Conservation (phyloP, 768 basidiomycete species). For the Pisolithus microcarpus region DNA sequence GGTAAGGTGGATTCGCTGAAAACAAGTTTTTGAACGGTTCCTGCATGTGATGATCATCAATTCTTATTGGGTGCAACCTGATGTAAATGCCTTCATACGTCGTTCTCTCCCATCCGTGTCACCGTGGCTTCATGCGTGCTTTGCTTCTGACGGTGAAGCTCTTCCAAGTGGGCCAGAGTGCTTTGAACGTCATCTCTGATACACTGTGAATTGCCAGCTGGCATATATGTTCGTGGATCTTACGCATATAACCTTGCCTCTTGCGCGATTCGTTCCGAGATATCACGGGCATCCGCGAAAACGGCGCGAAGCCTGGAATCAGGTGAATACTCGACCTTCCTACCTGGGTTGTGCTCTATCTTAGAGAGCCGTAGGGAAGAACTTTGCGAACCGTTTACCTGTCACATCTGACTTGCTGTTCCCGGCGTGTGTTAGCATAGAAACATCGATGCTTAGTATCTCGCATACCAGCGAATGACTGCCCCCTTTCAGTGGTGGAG, state of each 20-base stretch:
- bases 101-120: conserved; percentile 6
- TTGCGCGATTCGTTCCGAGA: conserved; percentile 5
- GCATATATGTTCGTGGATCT: conserved; percentile 3
- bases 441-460: too few relatives aligned
- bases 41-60: conserved; percentile 10
- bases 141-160: conserved; percentile 12
- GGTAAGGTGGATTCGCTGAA: conserved; percentile 17
- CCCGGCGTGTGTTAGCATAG: too few relatives aligned
- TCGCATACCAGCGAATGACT: too few relatives aligned
- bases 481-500: too few relatives aligned
- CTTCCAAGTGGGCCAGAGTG: conserved; percentile 17
- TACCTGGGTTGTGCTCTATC: neutral
- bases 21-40: conserved; percentile 17
- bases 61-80: too few relatives aligned
- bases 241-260: conserved; percentile 26
- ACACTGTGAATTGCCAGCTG: neutral
- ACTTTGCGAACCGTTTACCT: neutral
- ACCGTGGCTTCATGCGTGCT: conserved; percentile 3
- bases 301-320: conserved; percentile 12
- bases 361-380: neutral
- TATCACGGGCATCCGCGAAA: conserved; percentile 12
- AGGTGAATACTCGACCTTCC: conserved; percentile 15
- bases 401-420: too few relatives aligned
- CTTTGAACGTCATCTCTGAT: conserved; percentile 15
- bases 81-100: conserved; percentile 9